A percentile compares a stretch with the other conserved stretches of the same genome.
Conservation (phyloP, 2,329 filamentous ascomycete genomes). For the Hortaea sp. region DNA sequence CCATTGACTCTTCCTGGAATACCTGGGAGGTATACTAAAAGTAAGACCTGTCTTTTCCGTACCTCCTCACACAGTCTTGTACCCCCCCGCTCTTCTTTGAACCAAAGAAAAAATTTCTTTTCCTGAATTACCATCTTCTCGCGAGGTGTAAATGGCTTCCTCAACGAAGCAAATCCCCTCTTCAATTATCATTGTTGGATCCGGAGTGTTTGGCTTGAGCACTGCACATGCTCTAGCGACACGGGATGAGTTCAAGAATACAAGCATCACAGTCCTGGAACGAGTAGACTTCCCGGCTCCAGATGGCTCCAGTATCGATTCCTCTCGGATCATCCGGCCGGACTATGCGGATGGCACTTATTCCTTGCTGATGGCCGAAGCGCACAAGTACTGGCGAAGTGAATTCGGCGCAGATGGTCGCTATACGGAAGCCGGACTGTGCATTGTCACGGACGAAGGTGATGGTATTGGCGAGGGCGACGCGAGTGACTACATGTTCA, state of each 20-base stretch:
- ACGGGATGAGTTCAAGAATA: slow-evolving; percentile 43
- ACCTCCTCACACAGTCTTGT: too few species aligned
- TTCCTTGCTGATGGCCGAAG: slow-evolving; percentile 59
- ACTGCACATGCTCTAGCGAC: slow-evolving; percentile 61
- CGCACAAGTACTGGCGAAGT: slow-evolving; percentile 60
- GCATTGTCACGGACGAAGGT: slow-evolving; percentile 49
- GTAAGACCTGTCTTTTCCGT: too few species aligned
- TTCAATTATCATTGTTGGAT: slow-evolving; percentile 40
- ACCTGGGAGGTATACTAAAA: too few species aligned
- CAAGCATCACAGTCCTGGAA: slow-evolving; percentile 49
- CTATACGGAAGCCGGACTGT: slow-evolving; percentile 61
- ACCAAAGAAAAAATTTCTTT: too few species aligned
- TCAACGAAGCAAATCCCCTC: slow-evolving; percentile 21
- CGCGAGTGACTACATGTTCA: slow-evolving; percentile 45
- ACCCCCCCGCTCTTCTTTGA: too few species aligned
- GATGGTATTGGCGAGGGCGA: slow-evolving; percentile 29
- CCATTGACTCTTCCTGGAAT: too few species aligned
- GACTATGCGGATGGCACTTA: slow-evolving; percentile 81
- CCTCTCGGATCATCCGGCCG: slow-evolving; percentile 52
- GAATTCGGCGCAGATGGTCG: slow-evolving; percentile 52
- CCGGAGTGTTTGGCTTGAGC: slow-evolving; percentile 49
- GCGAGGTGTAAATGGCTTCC: not conserved
- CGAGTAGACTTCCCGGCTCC: slow-evolving; percentile 48
- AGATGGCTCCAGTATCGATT: slow-evolving; percentile 43
- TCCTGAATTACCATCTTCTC: not conserved